These are phyloP conservation scores for Phytophthora sansomeana DNA, from an alignment of 352 stramenopile species.

Conservation along the genomic window DNA sequence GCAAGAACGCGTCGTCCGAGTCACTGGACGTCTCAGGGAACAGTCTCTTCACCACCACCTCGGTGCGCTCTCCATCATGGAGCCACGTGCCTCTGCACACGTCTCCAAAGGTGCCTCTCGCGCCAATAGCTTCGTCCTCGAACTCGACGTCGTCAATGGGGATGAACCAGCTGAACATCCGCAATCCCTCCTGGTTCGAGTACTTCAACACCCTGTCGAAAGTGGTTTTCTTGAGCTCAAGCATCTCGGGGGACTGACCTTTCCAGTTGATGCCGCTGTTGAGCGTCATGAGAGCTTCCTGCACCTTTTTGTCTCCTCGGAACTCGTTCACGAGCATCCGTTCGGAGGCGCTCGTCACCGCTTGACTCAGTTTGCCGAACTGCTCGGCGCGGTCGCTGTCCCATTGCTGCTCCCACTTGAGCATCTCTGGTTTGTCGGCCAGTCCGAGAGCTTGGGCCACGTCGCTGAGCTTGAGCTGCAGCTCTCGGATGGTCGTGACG, in stretches of 20 bases:
- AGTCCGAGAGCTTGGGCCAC: constrained; percentile 7
- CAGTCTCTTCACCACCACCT: constrained; percentile 23
- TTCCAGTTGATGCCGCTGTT: constrained; percentile 17
- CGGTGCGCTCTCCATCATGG: constrained; percentile 25
- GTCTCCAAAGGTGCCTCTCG: constrained; percentile 19
- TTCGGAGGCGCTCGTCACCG: background rate
- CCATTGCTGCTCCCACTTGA: constrained; percentile 14
- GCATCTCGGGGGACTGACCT: constrained; percentile 13
- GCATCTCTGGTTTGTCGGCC: background rate
- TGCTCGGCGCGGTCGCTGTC: constrained; percentile 11
- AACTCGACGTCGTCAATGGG: constrained; percentile 32
- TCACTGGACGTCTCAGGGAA: constrained; percentile 1
- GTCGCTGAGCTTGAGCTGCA: constrained; percentile 28
- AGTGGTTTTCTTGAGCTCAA: constrained; percentile 17
- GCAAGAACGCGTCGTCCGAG: constrained; percentile 29
- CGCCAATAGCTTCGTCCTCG: constrained; percentile 15
- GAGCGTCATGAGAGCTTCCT: constrained; percentile 29
- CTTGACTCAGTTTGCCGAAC: constrained; percentile 7
- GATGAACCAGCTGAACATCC: constrained; percentile 38
- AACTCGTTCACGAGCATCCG: constrained; percentile 29
- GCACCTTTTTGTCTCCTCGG: constrained; percentile 24
- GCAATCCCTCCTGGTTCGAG: constrained; percentile 6
- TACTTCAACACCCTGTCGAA: constrained; percentile 16
- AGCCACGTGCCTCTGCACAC: constrained; percentile 21
- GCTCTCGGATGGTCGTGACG: constrained; percentile 4